Evolutionary conservation across 2,329 filamentous ascomycete genomes (phyloP), one percentile per base, ranked within the genome.

Genomic region (Macrophomina tecta): DNA sequence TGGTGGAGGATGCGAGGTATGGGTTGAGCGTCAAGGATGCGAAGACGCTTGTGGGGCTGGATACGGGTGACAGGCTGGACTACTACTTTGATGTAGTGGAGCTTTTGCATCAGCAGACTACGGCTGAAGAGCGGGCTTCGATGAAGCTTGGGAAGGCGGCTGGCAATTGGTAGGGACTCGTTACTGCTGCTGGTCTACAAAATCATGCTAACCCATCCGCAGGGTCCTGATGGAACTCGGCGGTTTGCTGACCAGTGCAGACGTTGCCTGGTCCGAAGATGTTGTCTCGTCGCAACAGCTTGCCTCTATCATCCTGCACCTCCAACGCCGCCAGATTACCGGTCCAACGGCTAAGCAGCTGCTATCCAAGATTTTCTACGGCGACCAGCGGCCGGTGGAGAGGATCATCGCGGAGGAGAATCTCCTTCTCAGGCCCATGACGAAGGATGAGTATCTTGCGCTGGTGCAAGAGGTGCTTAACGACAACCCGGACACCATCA

Each of bases 1-100:
- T 97, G 2, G 84, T 88, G 1, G 71, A 81, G 0, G 78, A 84
- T 2, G 69, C 77, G 5, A 75, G 76, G n/a, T 93, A 92, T 72
- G 87, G 87, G 0, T 82, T 99, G 12, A 91, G 89, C 0, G 76
- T 87, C 7, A 95, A 95, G 75, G 95, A 99, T 73, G 94, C 94
- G 1, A 86, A 91, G 70, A 91, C 93, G 0, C 82, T 99, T 40
- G 84, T 94, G 55, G 85, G 87, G 7, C 82, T 97, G 0, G 91
- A 98, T 69, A 87, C 90, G 65, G 94, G 94, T 7, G 89, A 89
- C 7, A 86, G 94, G 49, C 81, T 95, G 4, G 90, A 97, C 71
- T 97, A 94, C 77, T 96, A 93, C 74, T 89, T 91, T 73, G 84
- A 87, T 32, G 86, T 92, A 0, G 82, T 91, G 18, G 72, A 69